phyloP scores from a whole-genome alignment of 2,329 filamentous ascomycete genomes.

The Hypoxylon sp. region DNA sequence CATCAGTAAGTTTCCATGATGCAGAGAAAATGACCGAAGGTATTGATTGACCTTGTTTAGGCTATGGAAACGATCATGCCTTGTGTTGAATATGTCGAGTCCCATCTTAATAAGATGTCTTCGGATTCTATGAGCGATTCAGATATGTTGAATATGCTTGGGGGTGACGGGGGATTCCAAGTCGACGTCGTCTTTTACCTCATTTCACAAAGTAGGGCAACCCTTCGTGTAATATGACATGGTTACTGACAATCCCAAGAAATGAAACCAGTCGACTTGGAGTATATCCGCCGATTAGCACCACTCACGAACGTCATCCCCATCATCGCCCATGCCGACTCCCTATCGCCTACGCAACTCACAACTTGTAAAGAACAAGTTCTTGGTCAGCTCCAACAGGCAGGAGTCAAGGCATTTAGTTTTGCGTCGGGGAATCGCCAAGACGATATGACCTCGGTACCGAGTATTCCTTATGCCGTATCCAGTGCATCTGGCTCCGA shows the following conservation, averaged over 20 bases:
- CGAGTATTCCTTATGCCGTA: conserved; percentile 71
- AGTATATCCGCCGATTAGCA: conserved; percentile 75
- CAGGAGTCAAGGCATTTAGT: conserved; percentile 70
- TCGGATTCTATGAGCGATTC: conserved; percentile 71
- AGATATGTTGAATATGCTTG: conserved; percentile 80
- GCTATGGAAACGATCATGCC: conserved; percentile 65
- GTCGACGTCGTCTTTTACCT: conserved; percentile 89
- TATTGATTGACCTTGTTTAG: conserved; percentile 33
- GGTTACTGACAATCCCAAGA: conserved; percentile 49
- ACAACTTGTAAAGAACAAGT: conserved; percentile 67
- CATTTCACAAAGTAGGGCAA: conserved; percentile 71
- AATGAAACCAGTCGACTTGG: conserved; percentile 70
- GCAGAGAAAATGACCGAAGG: neutral
- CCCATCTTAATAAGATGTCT: conserved; percentile 70
- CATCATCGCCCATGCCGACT: conserved; percentile 80
- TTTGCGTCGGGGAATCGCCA: conserved; percentile 59
- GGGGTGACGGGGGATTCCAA: conserved; percentile 81
- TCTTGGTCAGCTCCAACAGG: conserved; percentile 61
- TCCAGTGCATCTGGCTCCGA: conserved; percentile 79
- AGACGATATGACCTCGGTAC: conserved; percentile 38
- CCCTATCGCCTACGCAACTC: conserved; percentile 66
- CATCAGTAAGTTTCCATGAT: conserved; percentile 56
- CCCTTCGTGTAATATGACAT: neutral
- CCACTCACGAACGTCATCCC: conserved; percentile 85
- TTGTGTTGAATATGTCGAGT: conserved; percentile 77